Base-by-base conservation (phyloP, 2,329 filamentous ascomycete genomes). In the Fusarium annulatum region DNA sequence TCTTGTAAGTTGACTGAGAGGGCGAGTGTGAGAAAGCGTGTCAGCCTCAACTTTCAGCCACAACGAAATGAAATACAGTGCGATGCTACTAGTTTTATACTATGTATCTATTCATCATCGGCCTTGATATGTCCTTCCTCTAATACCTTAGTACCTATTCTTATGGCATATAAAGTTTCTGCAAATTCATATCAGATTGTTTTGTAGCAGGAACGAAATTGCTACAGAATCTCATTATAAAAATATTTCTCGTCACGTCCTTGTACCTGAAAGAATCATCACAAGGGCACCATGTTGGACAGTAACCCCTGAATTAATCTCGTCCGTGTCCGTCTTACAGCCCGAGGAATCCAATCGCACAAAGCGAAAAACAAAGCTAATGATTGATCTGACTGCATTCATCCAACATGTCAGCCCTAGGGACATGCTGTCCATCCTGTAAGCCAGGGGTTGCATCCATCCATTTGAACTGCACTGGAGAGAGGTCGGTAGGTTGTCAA, bases 31-130 rank as follows among this genome's bases (percentile, higher is more conserved):
- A 57, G 23, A 55, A 23, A 42, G 43, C 18, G 21, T 16, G 41
- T 49, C 53, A 71, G 66, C 66, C 57, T 59, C 57, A 21, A 42
- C 19, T 23, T 33, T 38, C 56, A 72, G 66, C 70, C 70, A 73
- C 70, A 71, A 3, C 18, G 15, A 43, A 3, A 3, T 8, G 9
- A 9, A 16, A 23, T 33, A 73, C 70, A 66, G 70, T 73, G 41
- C 18, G 11, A 9, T 15, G 2, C 4, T 4, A 0, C 5, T 4
- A 0, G 1, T 5, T 4, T 10, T 0, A 9, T 7, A 68, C 63
- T 53, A 38, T 11, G 30, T 30, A 33, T 14, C 11, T 33, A 33
- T 36, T 16, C 10, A 34, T 9, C 23, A 9, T 28, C 23, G 14
- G 5, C 51, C 23, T 38, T 15, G 2, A 16, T 16, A 26, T 39